These are phyloP conservation scores for Galerina sulciceps DNA, from an alignment of 768 basidiomycete genomes.

Conservation along the genomic window DNA sequence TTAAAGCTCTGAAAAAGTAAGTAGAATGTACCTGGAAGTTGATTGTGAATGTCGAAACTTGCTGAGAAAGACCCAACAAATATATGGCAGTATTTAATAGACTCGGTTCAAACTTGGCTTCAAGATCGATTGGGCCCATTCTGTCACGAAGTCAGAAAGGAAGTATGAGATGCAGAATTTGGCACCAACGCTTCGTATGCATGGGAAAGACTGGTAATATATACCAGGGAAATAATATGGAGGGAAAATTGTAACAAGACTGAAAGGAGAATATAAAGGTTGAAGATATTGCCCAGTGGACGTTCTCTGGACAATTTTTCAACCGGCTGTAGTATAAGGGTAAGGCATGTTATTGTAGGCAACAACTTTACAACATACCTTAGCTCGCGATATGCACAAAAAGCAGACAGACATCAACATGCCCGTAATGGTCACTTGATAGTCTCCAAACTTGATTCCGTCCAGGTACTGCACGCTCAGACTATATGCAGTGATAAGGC, in stretches of 20 bases:
- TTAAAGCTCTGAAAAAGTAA: background rate
- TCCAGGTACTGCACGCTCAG: constrained; percentile 97
- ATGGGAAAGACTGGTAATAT: constrained; percentile 90
- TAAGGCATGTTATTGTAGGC: background rate
- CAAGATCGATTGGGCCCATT: constrained; percentile 83
- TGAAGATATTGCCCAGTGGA: constrained; percentile 95
- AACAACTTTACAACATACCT: constrained; percentile 56
- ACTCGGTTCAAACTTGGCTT: constrained; percentile 95
- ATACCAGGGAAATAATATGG: constrained; percentile 88
- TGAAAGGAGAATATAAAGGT: constrained; percentile 91
- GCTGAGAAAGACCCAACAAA: constrained; percentile 92
- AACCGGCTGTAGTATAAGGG: constrained; percentile 68
- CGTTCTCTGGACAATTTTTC: constrained; percentile 94
- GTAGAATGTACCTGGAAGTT: constrained; percentile 79
- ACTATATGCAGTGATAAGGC: constrained; percentile 98
- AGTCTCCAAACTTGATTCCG: constrained; percentile 99
- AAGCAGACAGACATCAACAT: constrained; percentile 99
- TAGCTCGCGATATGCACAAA: constrained; percentile 95
- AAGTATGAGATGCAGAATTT: background rate
- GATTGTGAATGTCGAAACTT: constrained; percentile 98
- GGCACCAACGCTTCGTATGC: constrained; percentile 70
- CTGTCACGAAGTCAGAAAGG: constrained; percentile 34
- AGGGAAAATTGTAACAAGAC: constrained; percentile 93
- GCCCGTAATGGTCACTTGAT: constrained; percentile 96
- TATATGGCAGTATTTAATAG: constrained; percentile 97